Conservation (phyloP, 441 rosid genomes). For the Aquilaria agallochum region DNA sequence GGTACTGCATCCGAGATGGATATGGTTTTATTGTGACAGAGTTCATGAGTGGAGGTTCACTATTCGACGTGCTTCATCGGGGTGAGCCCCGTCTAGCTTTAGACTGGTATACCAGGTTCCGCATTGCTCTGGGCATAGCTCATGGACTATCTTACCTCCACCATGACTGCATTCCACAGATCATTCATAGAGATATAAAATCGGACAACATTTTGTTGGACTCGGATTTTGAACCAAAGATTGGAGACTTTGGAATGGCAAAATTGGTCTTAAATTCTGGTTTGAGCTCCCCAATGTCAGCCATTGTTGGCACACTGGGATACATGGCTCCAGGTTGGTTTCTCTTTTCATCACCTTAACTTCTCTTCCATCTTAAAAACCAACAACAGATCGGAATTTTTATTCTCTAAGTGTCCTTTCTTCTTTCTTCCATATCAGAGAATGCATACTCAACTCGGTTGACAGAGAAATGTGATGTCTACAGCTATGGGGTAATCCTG, state of each 20-base stretch:
- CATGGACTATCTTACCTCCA: slow-evolving; percentile 49
- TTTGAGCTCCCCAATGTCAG: slow-evolving; percentile 32
- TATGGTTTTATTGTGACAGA: slow-evolving; percentile 37
- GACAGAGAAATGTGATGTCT: slow-evolving; percentile 32
- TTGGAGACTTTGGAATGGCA: slow-evolving; percentile 45
- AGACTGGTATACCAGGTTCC: slow-evolving; percentile 33
- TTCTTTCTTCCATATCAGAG: slow-evolving; percentile 18
- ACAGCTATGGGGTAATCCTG: slow-evolving; percentile 29
- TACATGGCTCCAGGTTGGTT: slow-evolving; percentile 52
- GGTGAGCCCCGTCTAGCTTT: slow-evolving; percentile 22
- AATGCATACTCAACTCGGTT: slow-evolving; percentile 21
- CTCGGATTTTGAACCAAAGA: slow-evolving; percentile 38
- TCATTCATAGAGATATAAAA: slow-evolving; percentile 41
- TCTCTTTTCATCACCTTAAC: not conserved
- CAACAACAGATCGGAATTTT: not conserved
- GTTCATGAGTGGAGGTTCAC: slow-evolving; percentile 40
- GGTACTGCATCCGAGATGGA: slow-evolving; percentile 33
- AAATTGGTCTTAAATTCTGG: slow-evolving; percentile 29
- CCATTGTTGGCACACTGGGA: slow-evolving; percentile 41
- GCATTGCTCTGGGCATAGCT: slow-evolving; percentile 38
- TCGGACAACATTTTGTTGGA: slow-evolving; percentile 44
- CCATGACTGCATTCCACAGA: slow-evolving; percentile 44
- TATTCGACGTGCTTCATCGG: slow-evolving; percentile 30
- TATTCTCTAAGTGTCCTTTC: not conserved
- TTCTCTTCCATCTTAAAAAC: slow-evolving; percentile 3